phyloP scores from a whole-genome alignment of 805 yeast genomes.

The Candida patagonica region DNA sequence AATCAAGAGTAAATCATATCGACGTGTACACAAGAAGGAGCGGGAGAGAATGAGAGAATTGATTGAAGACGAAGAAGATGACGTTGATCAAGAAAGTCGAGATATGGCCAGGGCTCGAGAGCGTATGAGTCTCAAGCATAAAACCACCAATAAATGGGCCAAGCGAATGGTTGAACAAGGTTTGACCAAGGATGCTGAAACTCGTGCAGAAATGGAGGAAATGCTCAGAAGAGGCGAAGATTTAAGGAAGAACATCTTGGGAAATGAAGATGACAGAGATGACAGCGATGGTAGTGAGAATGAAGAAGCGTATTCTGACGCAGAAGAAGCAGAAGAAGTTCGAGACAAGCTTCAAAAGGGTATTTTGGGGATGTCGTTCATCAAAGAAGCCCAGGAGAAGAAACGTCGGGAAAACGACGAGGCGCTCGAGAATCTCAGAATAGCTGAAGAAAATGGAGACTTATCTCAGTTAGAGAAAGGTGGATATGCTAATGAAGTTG shows the following conservation, averaged over 20 bases:
- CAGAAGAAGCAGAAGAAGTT: constrained; percentile 12
- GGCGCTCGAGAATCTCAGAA: constrained; percentile 41
- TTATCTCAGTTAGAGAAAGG: constrained; percentile 46
- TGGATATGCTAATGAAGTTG: constrained; percentile 30
- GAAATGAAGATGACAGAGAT: constrained; percentile 36
- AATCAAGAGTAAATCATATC: constrained; percentile 86
- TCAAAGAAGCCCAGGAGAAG: constrained; percentile 80
- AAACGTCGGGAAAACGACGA: constrained; percentile 50
- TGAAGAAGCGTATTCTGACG: constrained; percentile 19
- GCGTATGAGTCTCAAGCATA: constrained; percentile 87
- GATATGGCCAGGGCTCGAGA: constrained; percentile 78
- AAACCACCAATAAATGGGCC: constrained; percentile 85
- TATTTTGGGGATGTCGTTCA: constrained; percentile 87
- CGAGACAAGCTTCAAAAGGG: constrained; percentile 66
- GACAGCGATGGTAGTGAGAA: constrained; percentile 27
- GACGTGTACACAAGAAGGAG: constrained; percentile 80
- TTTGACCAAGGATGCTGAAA: constrained; percentile 74
- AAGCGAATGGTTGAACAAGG: constrained; percentile 83
- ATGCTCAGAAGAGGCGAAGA: constrained; percentile 84
- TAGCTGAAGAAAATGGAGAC: constrained; percentile 30
- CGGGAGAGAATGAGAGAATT: constrained; percentile 57
- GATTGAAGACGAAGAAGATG: constrained; percentile 48
- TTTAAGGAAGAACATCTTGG: constrained; percentile 59
- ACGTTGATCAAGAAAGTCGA: constrained; percentile 47
- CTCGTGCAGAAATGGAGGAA: constrained; percentile 85